A percentile compares a stretch with the other conserved stretches of the same genome.
Evolutionary conservation across 2,329 filamentous ascomycete genomes (phyloP).

Genomic region (Didymella glomerata): DNA sequence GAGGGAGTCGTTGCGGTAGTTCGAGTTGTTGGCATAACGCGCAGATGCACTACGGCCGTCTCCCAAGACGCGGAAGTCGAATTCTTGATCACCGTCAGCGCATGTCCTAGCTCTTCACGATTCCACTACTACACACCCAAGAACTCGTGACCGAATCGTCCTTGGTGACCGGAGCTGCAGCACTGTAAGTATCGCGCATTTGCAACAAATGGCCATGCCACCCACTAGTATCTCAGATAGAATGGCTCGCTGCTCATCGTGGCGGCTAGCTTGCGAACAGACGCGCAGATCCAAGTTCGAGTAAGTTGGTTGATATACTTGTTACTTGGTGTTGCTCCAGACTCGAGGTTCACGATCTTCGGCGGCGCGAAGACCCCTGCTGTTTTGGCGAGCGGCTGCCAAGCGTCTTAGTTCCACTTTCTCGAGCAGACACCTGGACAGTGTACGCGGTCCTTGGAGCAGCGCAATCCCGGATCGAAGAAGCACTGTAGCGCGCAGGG

Average conservation of each 20-base stretch:
- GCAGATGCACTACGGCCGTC: slow-evolving; percentile 93
- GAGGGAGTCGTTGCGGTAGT: slow-evolving; percentile 97
- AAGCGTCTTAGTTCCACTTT: slow-evolving; percentile 41
- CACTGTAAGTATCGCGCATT: slow-evolving; percentile 28
- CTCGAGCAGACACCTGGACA: slow-evolving; percentile 50
- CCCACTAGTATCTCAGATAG: slow-evolving; percentile 97
- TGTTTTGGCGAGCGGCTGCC: slow-evolving; percentile 30
- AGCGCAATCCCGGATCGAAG: slow-evolving; percentile 30
- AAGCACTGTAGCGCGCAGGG: slow-evolving; percentile 31
- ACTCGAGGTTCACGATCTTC: slow-evolving; percentile 33
- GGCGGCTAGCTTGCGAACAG: slow-evolving; percentile 19
- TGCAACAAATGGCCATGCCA: slow-evolving; percentile 24
- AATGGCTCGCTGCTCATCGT: slow-evolving; percentile 83
- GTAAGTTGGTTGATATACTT: slow-evolving; percentile 17
- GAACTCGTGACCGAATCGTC: slow-evolving; percentile 97
- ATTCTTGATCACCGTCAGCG: slow-evolving; percentile 68
- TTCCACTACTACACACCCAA: slow-evolving; percentile 68
- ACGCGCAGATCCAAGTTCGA: neutral
- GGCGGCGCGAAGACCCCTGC: slow-evolving; percentile 35
- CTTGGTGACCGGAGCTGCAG: slow-evolving; percentile 91
- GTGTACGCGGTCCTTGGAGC: slow-evolving; percentile 40
- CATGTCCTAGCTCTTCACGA: neutral
- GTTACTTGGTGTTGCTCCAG: slow-evolving; percentile 14
- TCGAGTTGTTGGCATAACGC: slow-evolving; percentile 98
- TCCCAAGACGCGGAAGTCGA: slow-evolving; percentile 91